Evolutionary conservation across 2,329 filamentous ascomycete species (phyloP), one percentile per base, ranked within the genome.

Genomic region (Coleophoma cylindrospora): DNA sequence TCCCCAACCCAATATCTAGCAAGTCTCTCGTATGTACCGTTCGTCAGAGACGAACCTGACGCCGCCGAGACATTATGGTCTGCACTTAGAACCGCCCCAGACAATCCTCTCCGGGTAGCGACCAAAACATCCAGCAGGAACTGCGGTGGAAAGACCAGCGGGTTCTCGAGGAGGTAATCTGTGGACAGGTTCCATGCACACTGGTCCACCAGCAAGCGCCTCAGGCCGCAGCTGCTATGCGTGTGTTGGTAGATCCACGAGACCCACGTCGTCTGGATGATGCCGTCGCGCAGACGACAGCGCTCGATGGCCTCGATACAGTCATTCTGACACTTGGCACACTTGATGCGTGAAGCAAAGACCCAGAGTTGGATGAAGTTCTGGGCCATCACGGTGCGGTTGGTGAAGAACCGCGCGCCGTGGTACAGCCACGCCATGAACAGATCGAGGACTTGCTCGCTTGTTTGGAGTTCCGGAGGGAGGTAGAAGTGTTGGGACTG

Each of bases 401-500:
- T 11, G 4, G 13, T 4, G 40, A 37, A n/a, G 11, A 17, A 43
- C 49, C 4, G 32, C 15, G 17, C 19, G 34, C 44, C 52, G 27
- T 48, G 34, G 21, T 54, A 54, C 11, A 54, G 43, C 52, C 52
- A 54, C 2, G 47, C 33, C n/a, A 54, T 22, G 21, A 52, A 50
- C 3, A 40, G 34, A 19, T 22, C 38, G n/a, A 54, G 43, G 10
- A 45, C 21, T 5, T 19, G 34, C 17, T 21, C 19, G 34, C 27
- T 40, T 22, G 9, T 13, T 27, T 44, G 45, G 9, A 47, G 19
- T 6, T 17, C 36, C 13, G 34, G 15, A 3, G 36, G 27, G 17
- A 32, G 33, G 22, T 14, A 4, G 22, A 34, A 4, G 14, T 40
- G 7, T 14, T 27, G 15, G 8, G 34, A 10, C 10, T 10, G 10